phyloP scores from a whole-genome alignment of 805 yeast genomes.

The Kazachstania martiniae region DNA sequence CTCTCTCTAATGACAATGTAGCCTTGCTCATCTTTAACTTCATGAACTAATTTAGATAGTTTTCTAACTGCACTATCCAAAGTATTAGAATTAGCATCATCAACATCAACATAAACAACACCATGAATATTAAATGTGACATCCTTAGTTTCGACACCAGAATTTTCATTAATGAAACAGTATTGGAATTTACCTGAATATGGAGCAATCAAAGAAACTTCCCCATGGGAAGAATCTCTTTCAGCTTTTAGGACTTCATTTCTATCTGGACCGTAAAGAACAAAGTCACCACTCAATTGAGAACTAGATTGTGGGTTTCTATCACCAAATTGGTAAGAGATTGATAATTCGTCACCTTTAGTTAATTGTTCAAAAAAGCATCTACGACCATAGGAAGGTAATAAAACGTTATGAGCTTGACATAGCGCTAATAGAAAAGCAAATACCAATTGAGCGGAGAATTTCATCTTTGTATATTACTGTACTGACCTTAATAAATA shows the following conservation, averaged over 20 bases:
- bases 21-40: conserved; percentile 82
- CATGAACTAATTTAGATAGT: conserved; percentile 65
- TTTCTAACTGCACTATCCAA: conserved; percentile 76
- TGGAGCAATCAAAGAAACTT: conserved; percentile 54
- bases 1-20: conserved; percentile 94
- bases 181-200: conserved; percentile 67
- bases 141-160: conserved; percentile 66
- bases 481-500: too few relatives aligned
- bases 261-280: conserved; percentile 36
- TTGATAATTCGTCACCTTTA: conserved; percentile 74
- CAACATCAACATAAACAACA: conserved; percentile 72
- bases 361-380: conserved; percentile 82
- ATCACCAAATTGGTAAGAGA: conserved; percentile 88
- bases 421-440: conserved; percentile 5
- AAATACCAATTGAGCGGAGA: conserved; percentile 3
- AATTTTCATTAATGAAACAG: conserved; percentile 85
- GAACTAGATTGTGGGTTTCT: conserved; percentile 63
- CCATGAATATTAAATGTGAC: conserved; percentile 95
- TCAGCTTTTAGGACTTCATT: conserved; percentile 37
- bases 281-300: conserved; percentile 60
- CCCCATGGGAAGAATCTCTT: conserved; percentile 68
- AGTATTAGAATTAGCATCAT: conserved; percentile 63
- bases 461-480: too few relatives aligned
- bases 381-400: conserved; percentile 74
- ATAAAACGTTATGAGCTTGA: conserved; percentile 75